Conservation (phyloP, 768 basidiomycete genomes). For the Neoboletus magnificus region DNA sequence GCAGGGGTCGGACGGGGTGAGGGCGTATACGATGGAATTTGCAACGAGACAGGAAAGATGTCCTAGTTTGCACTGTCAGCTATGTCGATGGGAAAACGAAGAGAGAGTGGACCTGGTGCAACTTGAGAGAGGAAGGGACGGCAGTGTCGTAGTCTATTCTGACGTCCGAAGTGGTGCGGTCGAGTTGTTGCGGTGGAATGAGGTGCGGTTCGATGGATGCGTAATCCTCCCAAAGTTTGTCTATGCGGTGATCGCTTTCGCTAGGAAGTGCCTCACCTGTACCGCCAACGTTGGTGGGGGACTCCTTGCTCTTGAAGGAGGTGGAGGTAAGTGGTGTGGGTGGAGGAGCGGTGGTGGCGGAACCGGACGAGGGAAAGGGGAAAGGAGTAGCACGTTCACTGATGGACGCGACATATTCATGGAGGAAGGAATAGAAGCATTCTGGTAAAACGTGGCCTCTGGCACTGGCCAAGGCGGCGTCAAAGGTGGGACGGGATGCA, state of each 20-base stretch:
- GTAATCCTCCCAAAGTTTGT: conserved; percentile 85
- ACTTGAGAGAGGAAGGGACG: conserved; percentile 42
- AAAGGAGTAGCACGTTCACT: conserved; percentile 59
- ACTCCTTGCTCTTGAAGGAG: conserved; percentile 17
- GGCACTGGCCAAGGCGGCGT: conserved; percentile 67
- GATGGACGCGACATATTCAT: conserved; percentile 81
- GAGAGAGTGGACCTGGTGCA: conserved; percentile 51
- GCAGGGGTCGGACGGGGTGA: conserved; percentile 49
- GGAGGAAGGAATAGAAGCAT: conserved; percentile 91
- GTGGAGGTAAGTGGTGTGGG: conserved; percentile 34
- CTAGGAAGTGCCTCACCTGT: conserved; percentile 50
- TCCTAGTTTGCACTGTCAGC: conserved; percentile 43
- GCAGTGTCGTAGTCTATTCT: conserved; percentile 48
- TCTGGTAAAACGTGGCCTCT: conserved; percentile 85
- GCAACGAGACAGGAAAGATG: conserved; percentile 71
- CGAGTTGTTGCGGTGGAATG: conserved; percentile 39
- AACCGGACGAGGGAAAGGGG: conserved; percentile 36
- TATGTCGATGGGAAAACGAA: background rate
- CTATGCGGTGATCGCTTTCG: conserved; percentile 83
- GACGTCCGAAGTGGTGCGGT: conserved; percentile 50
- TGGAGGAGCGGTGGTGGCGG: conserved; percentile 25
- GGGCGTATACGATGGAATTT: conserved; percentile 51
- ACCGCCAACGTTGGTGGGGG: conserved; percentile 7
- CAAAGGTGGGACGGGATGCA: conserved; percentile 73
- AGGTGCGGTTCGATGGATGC: conserved; percentile 76